Conservation (phyloP, 768 basidiomycete genomes). For the Boletellus emodensis region DNA sequence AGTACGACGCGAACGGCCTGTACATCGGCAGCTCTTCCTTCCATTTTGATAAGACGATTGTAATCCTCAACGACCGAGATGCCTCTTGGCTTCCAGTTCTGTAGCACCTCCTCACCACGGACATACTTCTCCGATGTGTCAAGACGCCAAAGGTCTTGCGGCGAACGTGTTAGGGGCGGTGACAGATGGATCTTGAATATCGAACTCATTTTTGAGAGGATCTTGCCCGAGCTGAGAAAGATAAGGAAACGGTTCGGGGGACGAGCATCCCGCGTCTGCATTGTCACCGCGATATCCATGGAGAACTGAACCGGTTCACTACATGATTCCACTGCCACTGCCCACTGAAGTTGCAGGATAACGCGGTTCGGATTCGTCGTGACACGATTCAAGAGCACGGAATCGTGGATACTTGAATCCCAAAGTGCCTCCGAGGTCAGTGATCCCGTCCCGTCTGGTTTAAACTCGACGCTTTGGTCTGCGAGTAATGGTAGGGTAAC, state of each 20-base stretch:
- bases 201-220: slow-evolving; percentile 74
- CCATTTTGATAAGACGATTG: slow-evolving; percentile 62
- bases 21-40: slow-evolving; percentile 80
- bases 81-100: slow-evolving; percentile 82
- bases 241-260: slow-evolving; percentile 74
- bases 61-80: slow-evolving; percentile 89
- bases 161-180: slow-evolving; percentile 80
- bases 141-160: slow-evolving; percentile 89
- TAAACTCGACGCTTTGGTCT: slow-evolving; percentile 71
- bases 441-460: slow-evolving; percentile 75
- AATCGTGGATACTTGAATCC: slow-evolving; percentile 93
- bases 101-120: slow-evolving; percentile 81
- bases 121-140: slow-evolving; percentile 97
- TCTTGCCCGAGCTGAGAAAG: slow-evolving; percentile 74
- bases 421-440: slow-evolving; percentile 73
- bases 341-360: slow-evolving; percentile 72
- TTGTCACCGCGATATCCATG: slow-evolving; percentile 81
- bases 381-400: slow-evolving; percentile 78
- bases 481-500: slow-evolving; percentile 72
- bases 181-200: slow-evolving; percentile 79
- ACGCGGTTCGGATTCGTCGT: slow-evolving; percentile 76
- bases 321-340: slow-evolving; percentile 79
- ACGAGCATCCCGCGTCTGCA: slow-evolving; percentile 80
- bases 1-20: slow-evolving; percentile 83
- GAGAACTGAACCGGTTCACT: slow-evolving; percentile 83